These are phyloP conservation scores for Thymus quinquecostatus DNA, from an alignment of 257 asterid species.

Conservation along the genomic window DNA sequence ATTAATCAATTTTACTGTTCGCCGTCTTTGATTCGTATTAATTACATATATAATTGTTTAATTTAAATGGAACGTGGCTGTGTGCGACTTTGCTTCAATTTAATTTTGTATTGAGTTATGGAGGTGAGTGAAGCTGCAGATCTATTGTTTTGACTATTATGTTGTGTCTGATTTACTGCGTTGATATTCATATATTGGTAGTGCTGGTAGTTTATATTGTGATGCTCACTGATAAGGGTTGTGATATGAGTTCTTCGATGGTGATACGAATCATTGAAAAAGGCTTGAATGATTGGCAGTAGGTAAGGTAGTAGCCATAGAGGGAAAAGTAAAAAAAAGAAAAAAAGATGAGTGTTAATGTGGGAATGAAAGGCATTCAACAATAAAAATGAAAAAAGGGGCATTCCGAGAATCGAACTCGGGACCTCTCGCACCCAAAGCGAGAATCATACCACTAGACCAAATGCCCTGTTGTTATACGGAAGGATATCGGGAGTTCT, in stretches of 20 bases:
- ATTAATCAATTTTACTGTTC: slow-evolving; percentile 6
- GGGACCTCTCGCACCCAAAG: slow-evolving; percentile 36
- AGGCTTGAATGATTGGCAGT: not conserved
- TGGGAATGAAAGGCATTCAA: not conserved
- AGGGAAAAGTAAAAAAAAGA: not conserved
- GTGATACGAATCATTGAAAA: not conserved
- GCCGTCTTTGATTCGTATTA: slow-evolving; percentile 12
- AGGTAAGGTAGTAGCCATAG: slow-evolving; percentile 3
- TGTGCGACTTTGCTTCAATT: not conserved
- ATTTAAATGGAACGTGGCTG: not conserved
- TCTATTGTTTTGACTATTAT: not conserved
- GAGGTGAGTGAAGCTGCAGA: slow-evolving; percentile 17
- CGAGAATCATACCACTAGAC: slow-evolving; percentile 38
- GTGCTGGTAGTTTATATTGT: not conserved
- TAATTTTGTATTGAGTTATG: not conserved
- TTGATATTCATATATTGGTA: not conserved
- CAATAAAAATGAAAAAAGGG: not conserved
- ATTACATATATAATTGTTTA: not conserved
- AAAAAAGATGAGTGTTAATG: not conserved
- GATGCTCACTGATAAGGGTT: slow-evolving; percentile 27
- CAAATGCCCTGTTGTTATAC: slow-evolving; percentile 61
- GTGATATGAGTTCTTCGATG: not conserved
- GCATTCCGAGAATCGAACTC: slow-evolving; percentile 33
- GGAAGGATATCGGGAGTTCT: too few relatives aligned
- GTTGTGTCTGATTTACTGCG: not conserved